A percentile compares a stretch with the other conserved stretches of the same genome.
Evolutionary conservation across 345 rosid species (phyloP).

Genomic region (Cochlearia excelsa): DNA sequence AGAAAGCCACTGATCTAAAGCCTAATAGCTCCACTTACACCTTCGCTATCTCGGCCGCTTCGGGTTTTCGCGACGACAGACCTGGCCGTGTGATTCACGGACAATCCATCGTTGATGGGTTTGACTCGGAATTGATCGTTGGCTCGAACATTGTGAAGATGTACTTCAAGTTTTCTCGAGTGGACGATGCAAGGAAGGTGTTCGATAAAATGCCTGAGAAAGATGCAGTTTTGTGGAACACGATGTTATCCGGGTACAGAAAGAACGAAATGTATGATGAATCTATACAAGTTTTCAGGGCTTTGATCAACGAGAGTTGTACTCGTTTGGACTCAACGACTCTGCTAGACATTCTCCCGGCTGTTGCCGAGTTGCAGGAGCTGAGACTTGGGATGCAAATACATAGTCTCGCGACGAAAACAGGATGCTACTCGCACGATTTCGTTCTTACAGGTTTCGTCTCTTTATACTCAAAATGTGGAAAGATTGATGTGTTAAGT

Average conservation of each 20-base stretch:
- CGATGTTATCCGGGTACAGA: conserved; percentile 59
- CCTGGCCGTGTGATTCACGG: conserved; percentile 52
- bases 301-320: conserved; percentile 43
- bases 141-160: conserved; percentile 60
- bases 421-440: conserved; percentile 49
- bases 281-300: conserved; percentile 45
- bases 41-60: conserved; percentile 52
- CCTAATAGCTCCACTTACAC: conserved; percentile 64
- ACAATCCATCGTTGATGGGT: conserved; percentile 53
- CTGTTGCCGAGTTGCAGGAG: conserved; percentile 68
- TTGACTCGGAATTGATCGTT: conserved; percentile 50
- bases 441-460: conserved; percentile 64
- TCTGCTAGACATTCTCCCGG: conserved; percentile 59
- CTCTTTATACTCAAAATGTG: conserved; percentile 60
- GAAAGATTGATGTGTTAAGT: conserved; percentile 41
- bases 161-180: conserved; percentile 47
- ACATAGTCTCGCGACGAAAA: conserved; percentile 53
- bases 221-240: conserved; percentile 66
- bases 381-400: conserved; percentile 56
- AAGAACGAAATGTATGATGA: conserved; percentile 51
- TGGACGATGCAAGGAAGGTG: conserved; percentile 45
- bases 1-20: conserved; percentile 39
- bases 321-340: conserved; percentile 48
- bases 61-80: conserved; percentile 37
- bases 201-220: conserved; percentile 58